Conservation (phyloP, 2,329 filamentous ascomycete genomes). For the Rutstroemia sp. region DNA sequence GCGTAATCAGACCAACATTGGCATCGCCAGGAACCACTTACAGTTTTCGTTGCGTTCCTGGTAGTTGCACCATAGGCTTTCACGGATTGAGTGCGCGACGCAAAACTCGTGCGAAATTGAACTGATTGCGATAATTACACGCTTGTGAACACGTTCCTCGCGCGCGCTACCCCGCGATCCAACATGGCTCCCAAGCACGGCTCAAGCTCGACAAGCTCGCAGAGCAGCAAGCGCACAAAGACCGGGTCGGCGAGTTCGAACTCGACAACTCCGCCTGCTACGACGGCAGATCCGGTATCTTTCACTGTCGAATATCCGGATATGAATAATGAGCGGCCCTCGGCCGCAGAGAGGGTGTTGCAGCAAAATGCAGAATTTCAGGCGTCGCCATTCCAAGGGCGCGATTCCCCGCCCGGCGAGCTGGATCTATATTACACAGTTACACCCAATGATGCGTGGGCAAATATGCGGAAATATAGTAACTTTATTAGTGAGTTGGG, state of each 20-base stretch:
- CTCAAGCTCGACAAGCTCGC: constrained; percentile 5
- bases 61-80: no score
- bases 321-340: not conserved
- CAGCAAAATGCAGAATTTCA: constrained; percentile 15
- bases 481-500: constrained; percentile 38
- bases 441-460: constrained; percentile 31
- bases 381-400: constrained; percentile 20
- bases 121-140: no score
- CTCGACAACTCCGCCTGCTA: constrained; percentile 15
- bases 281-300: constrained; percentile 10
- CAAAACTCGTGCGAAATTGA: no score
- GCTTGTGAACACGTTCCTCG: no score
- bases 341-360: not conserved
- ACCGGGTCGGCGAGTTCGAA: constrained; percentile 10
- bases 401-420: constrained; percentile 17
- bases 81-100: no score
- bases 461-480: constrained; percentile 33
- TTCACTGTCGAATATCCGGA: constrained; percentile 13
- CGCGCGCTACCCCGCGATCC: no score
- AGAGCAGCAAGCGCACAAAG: constrained; percentile 21
- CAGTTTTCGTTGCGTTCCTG: no score
- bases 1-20: no score
- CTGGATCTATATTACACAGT: constrained; percentile 28
- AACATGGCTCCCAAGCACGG: constrained; percentile 26
- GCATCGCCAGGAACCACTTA: no score